Evolutionary conservation across 371 early-diverging fungal species (phyloP), one percentile per base, ranked within the genome.

Genomic region (Syncephalastrum monosporum): DNA sequence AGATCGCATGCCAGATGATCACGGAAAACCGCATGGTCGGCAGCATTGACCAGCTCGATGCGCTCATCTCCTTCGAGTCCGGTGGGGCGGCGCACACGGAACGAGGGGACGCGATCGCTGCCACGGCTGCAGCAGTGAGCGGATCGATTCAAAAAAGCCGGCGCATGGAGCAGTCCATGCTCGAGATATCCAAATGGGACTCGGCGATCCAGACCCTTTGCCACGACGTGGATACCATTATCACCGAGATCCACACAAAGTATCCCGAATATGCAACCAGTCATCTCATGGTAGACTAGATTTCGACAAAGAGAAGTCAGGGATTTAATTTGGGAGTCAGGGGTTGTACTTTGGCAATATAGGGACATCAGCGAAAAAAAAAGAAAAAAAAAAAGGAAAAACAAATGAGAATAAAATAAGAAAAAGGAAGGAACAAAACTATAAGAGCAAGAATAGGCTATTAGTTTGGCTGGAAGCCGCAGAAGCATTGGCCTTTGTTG

Each of bases 11-110:
- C 12, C 83, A 83, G 27, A 95, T 96, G 96, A 93, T 96, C 69
- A 85, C 83, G n/a, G 95, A 95, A 69, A 87, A 89, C 16, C 71
- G 94, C 29, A 81, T 97, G 86, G 70, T 81, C 7, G 97, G 93
- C 17, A 83, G 84, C 29, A 92, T 97, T 57, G 97, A 97, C 72
- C 97, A 95, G 63, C 82, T 94, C 42, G 93, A 93, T 24, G 71
- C 82, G 25, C 67, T 92, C 38, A 88, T 96, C 47, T 88, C 85
- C 48, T 96, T 96, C 60, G 88, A 88, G 59, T 86, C 90, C n/a
- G 75, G 79, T 1, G 75, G 77, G 13, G 79, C 72, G 3, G 72
- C 71, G 12, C 66, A 70, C 29, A 69, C 71, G 16, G 60, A 63
- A 42, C 47, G 60, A 7, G 72, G 60, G 25, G 62, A 68, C 3